Evolutionary conservation across 2,329 filamentous ascomycete species (phyloP), one percentile per base, ranked within the genome.

Genomic region (Dothideomycetes sp.): DNA sequence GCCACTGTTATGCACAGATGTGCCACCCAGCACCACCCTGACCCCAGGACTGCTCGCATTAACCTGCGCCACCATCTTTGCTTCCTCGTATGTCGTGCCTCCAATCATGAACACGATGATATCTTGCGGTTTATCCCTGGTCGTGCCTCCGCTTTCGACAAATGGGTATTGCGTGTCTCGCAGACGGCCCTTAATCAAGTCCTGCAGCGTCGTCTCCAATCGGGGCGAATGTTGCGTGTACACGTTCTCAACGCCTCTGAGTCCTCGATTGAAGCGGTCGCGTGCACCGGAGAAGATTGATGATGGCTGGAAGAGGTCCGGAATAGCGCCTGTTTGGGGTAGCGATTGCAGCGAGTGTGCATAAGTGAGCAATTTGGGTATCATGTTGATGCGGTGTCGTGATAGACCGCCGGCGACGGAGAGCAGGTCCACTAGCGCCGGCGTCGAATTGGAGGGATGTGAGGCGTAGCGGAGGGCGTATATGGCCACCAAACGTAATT

Each of bases 161-260:
- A 96, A 98, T 0, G 91, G 93, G 55, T 94, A 96, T 46, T 91
- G 77, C 48, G 87, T 76, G 53, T 94, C 85, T 52, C 79, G 82
- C 43, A 98, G 63, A 19, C 84, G 77, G 0, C 91, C 93, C 57
- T 94, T 95, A 65, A 96, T 88, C 37, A 98, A 68, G 51, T 89
- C 89, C 56, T 95, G 89, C 14, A 98, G 65, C 1, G 87, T 96
- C 17, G 75, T 75, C 59, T 95, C 88, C 12, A 98, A 63, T 16
- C 86, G 73, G 0, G 93, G 87, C 4, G 86, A 93, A 60, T 98
- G 91, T 59, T 98, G 93, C 0, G 91, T 98, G 59, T 98, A 98
- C 19, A 98, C 91, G 52, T 98, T 98, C 59, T 98, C 93, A 1
- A 98, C 91, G 2, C 91, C 91, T 56, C 96, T 95, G 11, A 98